These are phyloP conservation scores for Wickerhamiella allomyrinae DNA, from an alignment of 805 yeast species.

Conservation along the genomic window DNA sequence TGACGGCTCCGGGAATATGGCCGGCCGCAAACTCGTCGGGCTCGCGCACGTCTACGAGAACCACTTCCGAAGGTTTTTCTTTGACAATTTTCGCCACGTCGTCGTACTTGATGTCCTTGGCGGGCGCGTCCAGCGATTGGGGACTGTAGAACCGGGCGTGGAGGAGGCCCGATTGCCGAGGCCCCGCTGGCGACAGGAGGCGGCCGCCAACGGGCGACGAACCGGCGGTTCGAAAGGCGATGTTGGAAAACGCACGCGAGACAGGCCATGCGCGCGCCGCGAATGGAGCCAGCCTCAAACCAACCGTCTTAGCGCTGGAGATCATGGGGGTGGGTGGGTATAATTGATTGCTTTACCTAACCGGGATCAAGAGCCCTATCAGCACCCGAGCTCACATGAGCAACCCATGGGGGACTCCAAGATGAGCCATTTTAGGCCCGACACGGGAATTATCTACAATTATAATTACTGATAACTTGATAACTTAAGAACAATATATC, in stretches of 20 bases:
- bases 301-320: background rate
- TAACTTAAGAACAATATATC: too few relatives aligned
- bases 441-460: too few relatives aligned
- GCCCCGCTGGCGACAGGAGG: background rate
- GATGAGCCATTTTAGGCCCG: too few relatives aligned
- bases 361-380: background rate
- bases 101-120: conserved; percentile 39
- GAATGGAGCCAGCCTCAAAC: background rate
- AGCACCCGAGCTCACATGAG: background rate
- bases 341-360: background rate
- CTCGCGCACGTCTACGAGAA: conserved; percentile 84
- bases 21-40: conserved; percentile 67
- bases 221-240: background rate
- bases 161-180: background rate
- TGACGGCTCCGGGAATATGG: conserved; percentile 69
- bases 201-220: background rate
- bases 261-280: background rate
- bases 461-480: too few relatives aligned
- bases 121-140: conserved; percentile 27
- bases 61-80: conserved; percentile 32
- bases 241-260: background rate
- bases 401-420: too few relatives aligned
- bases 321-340: background rate
- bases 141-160: conserved; percentile 15
- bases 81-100: conserved; percentile 35